These are phyloP conservation scores for Anthoceros angustus DNA, from an alignment of 225 moss, liverwort and hornwort genomes.

Conservation along the genomic window DNA sequence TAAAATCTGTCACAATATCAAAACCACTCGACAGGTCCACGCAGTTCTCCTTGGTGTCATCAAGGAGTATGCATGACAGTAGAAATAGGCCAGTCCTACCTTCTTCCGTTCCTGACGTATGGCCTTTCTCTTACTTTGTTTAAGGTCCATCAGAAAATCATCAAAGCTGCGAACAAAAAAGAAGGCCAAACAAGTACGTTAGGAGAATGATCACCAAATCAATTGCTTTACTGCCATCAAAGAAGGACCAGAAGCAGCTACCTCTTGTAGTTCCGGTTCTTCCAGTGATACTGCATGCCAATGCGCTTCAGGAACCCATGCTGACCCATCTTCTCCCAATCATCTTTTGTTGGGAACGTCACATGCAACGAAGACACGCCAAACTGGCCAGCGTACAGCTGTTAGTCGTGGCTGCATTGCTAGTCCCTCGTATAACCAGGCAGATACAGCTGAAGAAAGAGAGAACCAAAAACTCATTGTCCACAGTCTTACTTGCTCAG, in stretches of 20 bases:
- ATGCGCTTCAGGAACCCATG: constrained; percentile 81
- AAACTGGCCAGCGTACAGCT: constrained; percentile 29
- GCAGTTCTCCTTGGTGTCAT: neutral
- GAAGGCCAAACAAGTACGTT: neutral
- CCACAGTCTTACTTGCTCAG: constrained; percentile 47
- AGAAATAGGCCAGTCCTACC: constrained; percentile 19
- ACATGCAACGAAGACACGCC: constrained; percentile 84
- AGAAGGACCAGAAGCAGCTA: constrained; percentile 3
- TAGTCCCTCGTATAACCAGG: neutral
- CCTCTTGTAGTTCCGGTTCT: constrained; percentile 70
- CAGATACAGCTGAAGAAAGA: neutral
- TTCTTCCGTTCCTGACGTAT: constrained; percentile 99
- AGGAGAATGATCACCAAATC: neutral
- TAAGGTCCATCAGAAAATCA: constrained; percentile 94
- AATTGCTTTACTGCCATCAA: neutral
- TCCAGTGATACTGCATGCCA: constrained; percentile 94
- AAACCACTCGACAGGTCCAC: neutral
- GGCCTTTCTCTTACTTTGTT: constrained; percentile 97
- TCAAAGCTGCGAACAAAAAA: constrained; percentile 44
- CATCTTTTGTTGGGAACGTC: constrained; percentile 66
- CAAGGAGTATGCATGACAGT: neutral
- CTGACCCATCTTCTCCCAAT: constrained; percentile 65
- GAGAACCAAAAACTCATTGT: neutral
- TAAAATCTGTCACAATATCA: constrained; percentile 33
- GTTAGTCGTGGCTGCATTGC: neutral